A percentile compares a stretch with the other conserved stretches of the same genome.
These are phyloP conservation scores for Apodospora peruviana DNA, from an alignment of 495 filamentous ascomycete genomes.

Conservation along the genomic window DNA sequence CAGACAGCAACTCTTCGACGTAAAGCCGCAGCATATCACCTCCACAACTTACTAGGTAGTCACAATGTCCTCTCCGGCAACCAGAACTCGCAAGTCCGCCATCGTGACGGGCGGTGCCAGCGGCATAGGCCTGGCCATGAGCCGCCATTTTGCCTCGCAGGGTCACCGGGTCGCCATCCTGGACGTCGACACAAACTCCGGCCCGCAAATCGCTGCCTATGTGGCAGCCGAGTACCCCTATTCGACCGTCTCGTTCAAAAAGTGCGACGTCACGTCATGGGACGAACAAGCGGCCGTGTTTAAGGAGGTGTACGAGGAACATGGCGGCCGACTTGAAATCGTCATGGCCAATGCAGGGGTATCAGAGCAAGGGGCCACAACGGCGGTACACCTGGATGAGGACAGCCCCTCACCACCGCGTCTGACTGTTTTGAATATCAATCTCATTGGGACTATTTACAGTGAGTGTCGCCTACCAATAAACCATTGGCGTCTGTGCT, in stretches of 20 bases:
- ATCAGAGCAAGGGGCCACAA: conserved; percentile 36
- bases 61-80: too few species aligned
- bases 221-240: conserved; percentile 32
- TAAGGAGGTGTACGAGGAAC: conserved; percentile 29
- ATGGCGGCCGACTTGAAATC: conserved; percentile 38
- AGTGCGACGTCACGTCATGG: conserved; percentile 46
- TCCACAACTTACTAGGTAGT: too few species aligned
- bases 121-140: conserved; percentile 49
- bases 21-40: too few species aligned
- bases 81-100: conserved; percentile 12
- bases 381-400: conserved; percentile 26
- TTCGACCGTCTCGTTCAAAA: conserved; percentile 33
- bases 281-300: conserved; percentile 41
- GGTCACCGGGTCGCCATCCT: conserved; percentile 43
- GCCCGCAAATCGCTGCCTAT: conserved; percentile 22
- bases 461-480: too few species aligned
- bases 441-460: conserved; percentile 43
- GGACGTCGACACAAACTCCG: conserved; percentile 40
- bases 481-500: too few species aligned
- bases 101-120: conserved; percentile 47
- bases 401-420: conserved; percentile 34
- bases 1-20: too few species aligned
- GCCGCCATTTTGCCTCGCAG: conserved; percentile 40
- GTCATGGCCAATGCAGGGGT: conserved; percentile 55
- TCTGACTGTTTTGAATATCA: conserved; percentile 40